Evolutionary conservation across 768 basidiomycete genomes (phyloP).

Genomic region (Suillus tomentosus): DNA sequence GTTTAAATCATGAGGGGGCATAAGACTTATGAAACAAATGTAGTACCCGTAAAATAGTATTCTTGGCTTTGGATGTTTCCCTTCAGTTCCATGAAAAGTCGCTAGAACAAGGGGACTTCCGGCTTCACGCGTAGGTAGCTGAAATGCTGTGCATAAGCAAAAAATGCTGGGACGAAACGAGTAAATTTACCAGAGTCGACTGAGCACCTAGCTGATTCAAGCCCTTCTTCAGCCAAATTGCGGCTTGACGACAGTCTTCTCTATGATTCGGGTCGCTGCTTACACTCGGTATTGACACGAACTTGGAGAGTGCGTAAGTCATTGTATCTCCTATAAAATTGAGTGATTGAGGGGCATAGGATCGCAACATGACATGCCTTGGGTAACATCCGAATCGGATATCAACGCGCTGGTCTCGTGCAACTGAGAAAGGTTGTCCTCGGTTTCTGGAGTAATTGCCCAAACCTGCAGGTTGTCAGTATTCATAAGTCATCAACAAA

Average conservation of each 20-base stretch:
- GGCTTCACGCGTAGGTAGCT: constrained; percentile 79
- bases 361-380: constrained; percentile 21
- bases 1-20: constrained; percentile 6
- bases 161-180: not conserved
- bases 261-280: constrained; percentile 65
- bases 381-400: constrained; percentile 2
- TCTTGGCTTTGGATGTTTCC: constrained; percentile 60
- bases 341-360: constrained; percentile 2
- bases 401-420: not conserved
- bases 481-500: not conserved
- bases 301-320: constrained; percentile 78
- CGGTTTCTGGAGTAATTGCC: constrained; percentile 43
- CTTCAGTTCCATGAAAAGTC: constrained; percentile 75
- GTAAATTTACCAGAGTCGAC: constrained; percentile 60
- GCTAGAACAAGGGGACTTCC: constrained; percentile 89
- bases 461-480: constrained; percentile 44
- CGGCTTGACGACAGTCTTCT: constrained; percentile 92
- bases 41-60: constrained; percentile 87
- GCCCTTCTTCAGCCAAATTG: constrained; percentile 89
- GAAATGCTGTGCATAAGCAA: constrained; percentile 7
- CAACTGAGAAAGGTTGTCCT: not conserved
- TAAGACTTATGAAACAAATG: not conserved
- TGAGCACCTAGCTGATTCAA: constrained; percentile 86
- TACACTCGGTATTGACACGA: constrained; percentile 86
- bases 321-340: constrained; percentile 55